Conservation (phyloP, 164 flowering plant genomes). For the Liquidambar formosana region DNA sequence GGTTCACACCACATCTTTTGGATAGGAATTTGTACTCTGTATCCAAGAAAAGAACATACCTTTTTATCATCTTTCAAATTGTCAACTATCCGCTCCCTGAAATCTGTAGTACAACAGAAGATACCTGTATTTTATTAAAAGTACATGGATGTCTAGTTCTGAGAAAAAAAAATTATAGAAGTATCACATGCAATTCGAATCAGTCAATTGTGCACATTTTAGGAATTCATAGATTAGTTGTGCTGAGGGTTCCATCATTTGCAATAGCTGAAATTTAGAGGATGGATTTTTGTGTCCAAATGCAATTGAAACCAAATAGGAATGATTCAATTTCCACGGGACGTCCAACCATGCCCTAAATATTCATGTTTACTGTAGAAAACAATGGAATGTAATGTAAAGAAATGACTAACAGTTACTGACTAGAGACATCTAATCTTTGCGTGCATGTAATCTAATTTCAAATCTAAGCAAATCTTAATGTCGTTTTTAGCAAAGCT, state of each 20-base stretch:
- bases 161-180: background rate
- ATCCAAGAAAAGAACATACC: slow-evolving; percentile 34
- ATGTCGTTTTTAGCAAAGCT: background rate
- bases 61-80: slow-evolving; percentile 51
- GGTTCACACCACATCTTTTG: background rate
- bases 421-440: no score
- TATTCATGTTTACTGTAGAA: background rate
- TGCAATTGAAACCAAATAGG: no score
- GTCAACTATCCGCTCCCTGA: slow-evolving; percentile 56
- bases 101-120: slow-evolving; percentile 35
- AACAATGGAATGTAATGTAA: background rate
- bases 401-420: background rate
- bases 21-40: background rate
- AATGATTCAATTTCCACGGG: background rate
- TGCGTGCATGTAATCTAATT: no score
- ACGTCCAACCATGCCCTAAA: background rate
- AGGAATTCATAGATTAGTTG: no score
- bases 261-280: no score
- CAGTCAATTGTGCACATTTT: background rate
- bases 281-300: no score
- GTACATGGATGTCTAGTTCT: background rate
- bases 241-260: no score
- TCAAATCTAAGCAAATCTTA: background rate
- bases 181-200: background rate
- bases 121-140: background rate